Evolutionary conservation across 2,329 filamentous ascomycete species (phyloP).

Genomic region (Scopulariopsis brevicaulis): DNA sequence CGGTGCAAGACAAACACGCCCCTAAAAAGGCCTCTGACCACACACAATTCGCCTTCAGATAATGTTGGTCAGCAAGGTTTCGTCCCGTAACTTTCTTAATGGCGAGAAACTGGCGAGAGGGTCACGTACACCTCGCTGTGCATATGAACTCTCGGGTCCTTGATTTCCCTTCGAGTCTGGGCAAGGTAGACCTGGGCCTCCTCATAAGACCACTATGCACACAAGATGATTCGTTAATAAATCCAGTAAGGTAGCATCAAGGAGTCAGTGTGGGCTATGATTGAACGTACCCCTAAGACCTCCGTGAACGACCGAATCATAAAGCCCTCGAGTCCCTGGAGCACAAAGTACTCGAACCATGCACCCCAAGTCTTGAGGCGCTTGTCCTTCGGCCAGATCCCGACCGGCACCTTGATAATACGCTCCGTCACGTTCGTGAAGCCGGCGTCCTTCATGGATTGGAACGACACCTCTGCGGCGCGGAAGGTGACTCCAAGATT

Average conservation of each 20-base stretch:
- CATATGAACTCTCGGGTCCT: slow-evolving; percentile 18
- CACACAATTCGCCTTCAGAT: background rate
- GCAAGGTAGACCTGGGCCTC: slow-evolving; percentile 21
- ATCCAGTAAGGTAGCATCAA: too few relatives aligned
- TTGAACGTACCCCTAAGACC: slow-evolving; percentile 15
- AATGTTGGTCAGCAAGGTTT: background rate
- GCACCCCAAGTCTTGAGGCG: slow-evolving; percentile 18
- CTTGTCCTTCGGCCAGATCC: slow-evolving; percentile 23
- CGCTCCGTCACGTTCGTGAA: slow-evolving; percentile 6
- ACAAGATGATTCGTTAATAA: background rate
- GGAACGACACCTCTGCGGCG: slow-evolving; percentile 7
- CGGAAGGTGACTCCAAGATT: slow-evolving; percentile 12
- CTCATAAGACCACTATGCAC: slow-evolving; percentile 6
- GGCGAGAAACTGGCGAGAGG: too few relatives aligned
- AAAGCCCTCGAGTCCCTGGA: slow-evolving; percentile 14
- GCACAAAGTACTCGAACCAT: slow-evolving; percentile 13
- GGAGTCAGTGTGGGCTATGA: background rate
- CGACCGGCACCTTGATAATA: slow-evolving; percentile 22
- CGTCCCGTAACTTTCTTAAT: too few relatives aligned
- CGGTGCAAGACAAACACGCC: too few relatives aligned
- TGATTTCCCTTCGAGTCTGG: slow-evolving; percentile 17
- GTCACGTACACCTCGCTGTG: slow-evolving; percentile 10
- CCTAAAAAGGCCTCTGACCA: background rate
- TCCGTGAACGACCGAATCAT: slow-evolving; percentile 11
- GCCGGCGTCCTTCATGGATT: slow-evolving; percentile 8